Evolutionary conservation across 345 rosid species (phyloP).

Genomic region (Citrus trifoliata): DNA sequence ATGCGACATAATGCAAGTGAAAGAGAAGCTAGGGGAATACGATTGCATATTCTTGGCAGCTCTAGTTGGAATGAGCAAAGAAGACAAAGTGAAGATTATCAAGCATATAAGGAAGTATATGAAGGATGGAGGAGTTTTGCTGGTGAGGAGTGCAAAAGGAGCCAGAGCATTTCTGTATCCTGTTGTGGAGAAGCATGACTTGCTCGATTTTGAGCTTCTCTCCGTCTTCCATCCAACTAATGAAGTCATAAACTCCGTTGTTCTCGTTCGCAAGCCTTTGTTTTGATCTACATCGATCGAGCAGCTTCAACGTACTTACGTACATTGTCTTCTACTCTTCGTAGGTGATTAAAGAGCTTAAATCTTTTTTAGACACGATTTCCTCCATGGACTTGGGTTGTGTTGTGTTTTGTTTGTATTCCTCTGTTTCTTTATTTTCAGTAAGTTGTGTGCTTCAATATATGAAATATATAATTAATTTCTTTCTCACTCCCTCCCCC

Average conservation of each 20-base stretch:
- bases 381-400: background rate
- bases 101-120: constrained; percentile 31
- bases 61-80: constrained; percentile 37
- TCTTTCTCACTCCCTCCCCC: background rate
- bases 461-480: background rate
- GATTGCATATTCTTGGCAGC: constrained; percentile 45
- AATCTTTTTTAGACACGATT: background rate
- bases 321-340: background rate
- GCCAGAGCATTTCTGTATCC: constrained; percentile 42
- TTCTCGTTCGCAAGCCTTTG: constrained; percentile 28
- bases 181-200: constrained; percentile 26
- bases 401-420: background rate
- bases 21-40: constrained; percentile 29
- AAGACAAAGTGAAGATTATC: constrained; percentile 24
- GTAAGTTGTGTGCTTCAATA: background rate
- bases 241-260: constrained; percentile 38
- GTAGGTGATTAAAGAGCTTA: background rate
- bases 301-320: background rate
- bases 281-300: too few species aligned
- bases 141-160: constrained; percentile 41
- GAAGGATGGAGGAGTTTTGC: constrained; percentile 31
- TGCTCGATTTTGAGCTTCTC: constrained; percentile 32
- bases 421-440: background rate
- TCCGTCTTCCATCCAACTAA: constrained; percentile 36
- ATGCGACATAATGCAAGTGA: constrained; percentile 26